Evolutionary conservation across 1,284 basidiomycete genomes (phyloP).

Genomic region (Melampsora americana): DNA sequence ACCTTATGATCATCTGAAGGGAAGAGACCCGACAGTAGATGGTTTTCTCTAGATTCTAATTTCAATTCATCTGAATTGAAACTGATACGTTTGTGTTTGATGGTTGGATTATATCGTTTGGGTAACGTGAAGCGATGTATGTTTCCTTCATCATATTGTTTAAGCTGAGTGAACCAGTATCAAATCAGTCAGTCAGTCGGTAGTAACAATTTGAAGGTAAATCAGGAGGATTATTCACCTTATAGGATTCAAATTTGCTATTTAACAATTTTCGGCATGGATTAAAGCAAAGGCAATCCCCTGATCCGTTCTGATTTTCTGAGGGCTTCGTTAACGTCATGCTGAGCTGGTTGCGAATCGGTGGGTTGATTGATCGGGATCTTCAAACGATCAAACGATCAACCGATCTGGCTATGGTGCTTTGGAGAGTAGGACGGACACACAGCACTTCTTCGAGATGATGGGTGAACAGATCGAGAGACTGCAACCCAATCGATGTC

Average conservation of each 20-base stretch:
- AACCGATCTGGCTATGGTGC: too few relatives aligned
- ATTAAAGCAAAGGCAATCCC: not conserved
- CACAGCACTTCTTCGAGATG: too few relatives aligned
- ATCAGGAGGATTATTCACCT: not conserved
- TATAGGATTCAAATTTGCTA: not conserved
- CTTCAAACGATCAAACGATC: too few relatives aligned
- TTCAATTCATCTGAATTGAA: slow-evolving; percentile 6
- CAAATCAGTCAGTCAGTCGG: not conserved
- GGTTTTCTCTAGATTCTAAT: not conserved
- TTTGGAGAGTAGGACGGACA: too few relatives aligned
- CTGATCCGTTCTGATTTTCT: not conserved
- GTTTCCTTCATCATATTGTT: not conserved
- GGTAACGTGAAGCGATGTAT: not conserved
- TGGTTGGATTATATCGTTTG: not conserved
- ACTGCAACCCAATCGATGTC: too few relatives aligned
- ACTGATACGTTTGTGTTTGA: not conserved
- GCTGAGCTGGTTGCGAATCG: too few relatives aligned
- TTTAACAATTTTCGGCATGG: not conserved
- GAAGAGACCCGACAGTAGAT: not conserved
- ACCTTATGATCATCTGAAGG: not conserved
- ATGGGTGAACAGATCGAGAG: too few relatives aligned
- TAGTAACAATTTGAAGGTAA: not conserved
- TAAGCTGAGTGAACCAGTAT: not conserved
- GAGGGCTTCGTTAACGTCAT: too few relatives aligned
- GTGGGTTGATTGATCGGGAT: too few relatives aligned